Evolutionary conservation across 805 yeast genomes (phyloP), one percentile per base, ranked within the genome.

Genomic region (Yarrowia sp.): DNA sequence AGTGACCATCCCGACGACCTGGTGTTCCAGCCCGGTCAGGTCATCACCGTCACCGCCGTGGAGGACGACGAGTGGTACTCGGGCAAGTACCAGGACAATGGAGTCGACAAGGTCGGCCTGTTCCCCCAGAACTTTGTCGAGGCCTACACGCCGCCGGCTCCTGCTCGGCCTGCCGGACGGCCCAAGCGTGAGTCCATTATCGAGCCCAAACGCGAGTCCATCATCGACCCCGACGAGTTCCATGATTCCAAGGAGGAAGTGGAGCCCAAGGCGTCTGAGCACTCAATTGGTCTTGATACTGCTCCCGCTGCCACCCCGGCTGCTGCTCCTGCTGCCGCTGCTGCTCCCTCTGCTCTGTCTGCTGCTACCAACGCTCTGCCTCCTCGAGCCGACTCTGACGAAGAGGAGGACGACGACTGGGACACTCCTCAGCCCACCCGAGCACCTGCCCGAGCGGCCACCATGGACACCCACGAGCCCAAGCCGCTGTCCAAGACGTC

Each of bases 61-160:
- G 97, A 91, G 69, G 98, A 93, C 74, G 96, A 86, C 7, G 97
- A 92, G 68, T 95, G 98, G 98, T 88, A 84, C 72, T 79, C 83
- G 43, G 99, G 99, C 3, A 77, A 80, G 4, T 88, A 83, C 70
- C 71, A 71, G 3, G 82, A 78, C 66, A 9, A 47, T 69, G 31
- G 75, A 11, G 47, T 38, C 7, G 45, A 36, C 3, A 42, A 77
- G 50, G 75, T 83, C 18, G 99, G 99, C 8, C 86, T 92, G 78
- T 95, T 95, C 71, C 99, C 99, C 3, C 84, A 83, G 73, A 86
- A 85, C 72, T 93, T 90, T 77, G 98, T 93, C 5, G 84, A 84
- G 51, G 42, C 35, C 13, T 44, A 58, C 51, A 55, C 61, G 61
- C 61, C 61, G 28, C 61, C 61, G 13, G 39, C 61, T n/a, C 50